Evolutionary conservation across 805 yeast species (phyloP).

Genomic region (Ogataea wickerhamii): DNA sequence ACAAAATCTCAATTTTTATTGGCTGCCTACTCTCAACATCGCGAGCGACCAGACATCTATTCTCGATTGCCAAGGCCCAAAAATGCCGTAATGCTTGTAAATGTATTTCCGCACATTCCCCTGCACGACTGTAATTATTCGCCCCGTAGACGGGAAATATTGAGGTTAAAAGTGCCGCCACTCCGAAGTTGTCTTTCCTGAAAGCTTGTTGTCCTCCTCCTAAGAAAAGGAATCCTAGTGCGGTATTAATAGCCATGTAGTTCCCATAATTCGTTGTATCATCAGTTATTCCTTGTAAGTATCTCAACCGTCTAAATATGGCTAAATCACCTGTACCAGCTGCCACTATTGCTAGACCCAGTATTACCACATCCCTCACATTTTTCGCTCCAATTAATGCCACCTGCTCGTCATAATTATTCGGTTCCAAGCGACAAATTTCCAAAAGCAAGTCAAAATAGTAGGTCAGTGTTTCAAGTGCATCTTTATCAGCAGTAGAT

Average conservation of each 20-base stretch:
- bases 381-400: slow-evolving; percentile 51
- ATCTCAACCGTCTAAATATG: slow-evolving; percentile 67
- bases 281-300: slow-evolving; percentile 56
- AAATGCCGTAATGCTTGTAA: slow-evolving; percentile 84
- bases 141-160: slow-evolving; percentile 65
- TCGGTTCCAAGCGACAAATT: slow-evolving; percentile 39
- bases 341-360: slow-evolving; percentile 71
- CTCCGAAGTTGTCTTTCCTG: slow-evolving; percentile 54
- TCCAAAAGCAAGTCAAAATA: slow-evolving; percentile 51
- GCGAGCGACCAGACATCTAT: slow-evolving; percentile 73
- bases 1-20: slow-evolving; percentile 40
- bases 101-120: slow-evolving; percentile 51
- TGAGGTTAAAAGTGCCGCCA: slow-evolving; percentile 68
- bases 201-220: slow-evolving; percentile 94
- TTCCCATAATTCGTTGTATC: slow-evolving; percentile 53
- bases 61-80: slow-evolving; percentile 83
- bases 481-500: slow-evolving; percentile 55
- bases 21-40: slow-evolving; percentile 63
- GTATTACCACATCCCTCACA: slow-evolving; percentile 54
- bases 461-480: slow-evolving; percentile 51
- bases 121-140: slow-evolving; percentile 11
- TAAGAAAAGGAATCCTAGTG: slow-evolving; percentile 81
- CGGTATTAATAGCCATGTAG: slow-evolving; percentile 73
- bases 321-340: slow-evolving; percentile 90
- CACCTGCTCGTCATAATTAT: slow-evolving; percentile 55